phyloP scores from a whole-genome alignment of 805 yeast species.

The Metschnikowia kunwiensis region DNA sequence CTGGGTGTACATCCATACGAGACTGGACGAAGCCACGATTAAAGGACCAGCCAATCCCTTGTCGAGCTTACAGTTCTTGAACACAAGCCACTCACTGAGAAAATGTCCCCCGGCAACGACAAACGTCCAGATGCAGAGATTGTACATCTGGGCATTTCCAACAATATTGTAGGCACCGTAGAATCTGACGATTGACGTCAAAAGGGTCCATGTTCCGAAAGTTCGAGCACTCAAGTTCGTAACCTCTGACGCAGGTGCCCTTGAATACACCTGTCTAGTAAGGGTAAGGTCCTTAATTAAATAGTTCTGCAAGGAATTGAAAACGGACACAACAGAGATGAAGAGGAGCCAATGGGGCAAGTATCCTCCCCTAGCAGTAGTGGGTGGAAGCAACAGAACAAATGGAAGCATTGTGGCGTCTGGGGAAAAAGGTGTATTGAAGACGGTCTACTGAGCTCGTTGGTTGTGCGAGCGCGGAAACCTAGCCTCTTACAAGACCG shows the following conservation, averaged over 20 bases:
- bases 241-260: conserved; percentile 31
- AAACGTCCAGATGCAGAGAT: conserved; percentile 76
- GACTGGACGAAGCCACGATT: conserved; percentile 64
- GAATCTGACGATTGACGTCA: conserved; percentile 78
- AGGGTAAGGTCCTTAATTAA: conserved; percentile 61
- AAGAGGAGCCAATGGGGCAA: conserved; percentile 49
- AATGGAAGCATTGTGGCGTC: conserved; percentile 18
- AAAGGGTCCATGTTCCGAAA: conserved; percentile 96
- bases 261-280: conserved; percentile 75
- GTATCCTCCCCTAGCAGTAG: conserved; percentile 43
- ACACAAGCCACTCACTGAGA: conserved; percentile 75
- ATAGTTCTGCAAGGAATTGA: conserved; percentile 88
- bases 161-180: conserved; percentile 78
- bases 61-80: conserved; percentile 76
- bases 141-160: conserved; percentile 65
- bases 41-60: conserved; percentile 89
- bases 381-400: conserved; percentile 18
- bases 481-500: not conserved
- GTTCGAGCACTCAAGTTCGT: conserved; percentile 82
- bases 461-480: too few species aligned
- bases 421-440: not conserved
- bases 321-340: conserved; percentile 83
- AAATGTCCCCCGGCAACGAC: conserved; percentile 83
- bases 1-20: conserved; percentile 77
- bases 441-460: too few species aligned